Evolutionary conservation across 257 asterid genomes (phyloP), one percentile per base, ranked within the genome.

Genomic region (Fraxinus americana): DNA sequence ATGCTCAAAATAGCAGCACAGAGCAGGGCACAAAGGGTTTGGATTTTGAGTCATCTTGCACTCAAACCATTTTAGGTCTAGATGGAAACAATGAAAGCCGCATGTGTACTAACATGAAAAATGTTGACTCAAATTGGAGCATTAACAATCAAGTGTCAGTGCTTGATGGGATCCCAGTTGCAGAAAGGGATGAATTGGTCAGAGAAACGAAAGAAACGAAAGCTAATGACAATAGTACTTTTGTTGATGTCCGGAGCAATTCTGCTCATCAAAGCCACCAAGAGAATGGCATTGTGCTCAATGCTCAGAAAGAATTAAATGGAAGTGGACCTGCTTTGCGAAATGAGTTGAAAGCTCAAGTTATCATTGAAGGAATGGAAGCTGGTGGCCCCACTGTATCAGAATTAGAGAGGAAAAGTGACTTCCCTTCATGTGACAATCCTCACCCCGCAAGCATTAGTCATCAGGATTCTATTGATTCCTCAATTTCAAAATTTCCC

Each of bases 41-140:
- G 82, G 92, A 88, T 78, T 88, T 90, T 48, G 89, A 78, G 73
- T 85, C 89, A 77, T 81, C 89, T 80, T 80, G 85, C 82, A 72
- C 81, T 34, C 88, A 73, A 67, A 68, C 90, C 72, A 88, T 78
- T 78, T 70, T 61, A 79, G 82, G 73, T 82, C 38, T 80, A 72
- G 85, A 82, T 83, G 90, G 83, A 80, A 88, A 85, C 54, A 85
- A 78, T 82, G 90, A 79, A 25, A 71, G 59, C 80, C 94, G 81
- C 61, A 81, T 67, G 78, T 74, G 71, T 79, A 81, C 85, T 67
- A 71, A 80, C 72, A 61, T 74, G 59, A 82, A 74, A 78, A 75
- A 78, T 75, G 71, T 72, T 34, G 92, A 81, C 77, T 82, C 92
- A 54, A 88, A 85, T 80, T 86, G 87, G 80, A 71, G 63, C 70